Base-by-base conservation (phyloP, 2,329 filamentous ascomycete species). In the Coniochaeta hoffmannii region DNA sequence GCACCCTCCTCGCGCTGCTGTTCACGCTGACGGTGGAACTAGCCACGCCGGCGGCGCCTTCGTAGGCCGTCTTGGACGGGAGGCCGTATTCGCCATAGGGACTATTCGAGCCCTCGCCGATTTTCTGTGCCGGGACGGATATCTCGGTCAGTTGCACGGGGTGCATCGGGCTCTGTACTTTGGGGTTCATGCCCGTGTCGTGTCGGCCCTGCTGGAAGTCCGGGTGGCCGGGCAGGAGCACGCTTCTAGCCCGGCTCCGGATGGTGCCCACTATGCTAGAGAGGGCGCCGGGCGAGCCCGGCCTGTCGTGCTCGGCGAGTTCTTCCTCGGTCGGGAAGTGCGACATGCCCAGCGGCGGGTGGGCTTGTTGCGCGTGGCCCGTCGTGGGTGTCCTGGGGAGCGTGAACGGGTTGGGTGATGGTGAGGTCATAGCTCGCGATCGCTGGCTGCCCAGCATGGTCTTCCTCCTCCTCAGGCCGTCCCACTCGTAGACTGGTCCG, bases 321-420 rank as follows among this genome's bases (percentile, higher is more conserved):
- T 86, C 83, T 19, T 86, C 80, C 10, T 86, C 81, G 17, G 80
- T 79, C 0, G 91, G 90, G 66, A 96, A 89, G 34, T 83, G 84
- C 0, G 90, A 89, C 89, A 96, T 95, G 50, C 93, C 93, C 9
- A 96, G 73, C 0, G 91, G 91, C 1, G 88, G 89, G 65, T 94
- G 89, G 0, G 19, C 31, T n/a, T 31, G 49, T 19, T 31, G 49
- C 9, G n/a, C 19, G 17, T 51, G 26, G 17, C 28, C 49, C 3
- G 14, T 11, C 26, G 49, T 51, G 28, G 63, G 70, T 5, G 66
- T 69, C 1, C 64, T 24, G 2, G 41, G 41, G 2, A 46, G 68
- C 41, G 69, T 58, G 61, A 70, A 70, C 0, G 68, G 66, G 44
- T 60, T 66, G 9, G 67, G 65, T 36, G 69, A 67, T 10, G 67